Evolutionary conservation across 768 basidiomycete genomes (phyloP), one percentile per base, ranked within the genome.

Genomic region (Leucocoprinus leucothites): DNA sequence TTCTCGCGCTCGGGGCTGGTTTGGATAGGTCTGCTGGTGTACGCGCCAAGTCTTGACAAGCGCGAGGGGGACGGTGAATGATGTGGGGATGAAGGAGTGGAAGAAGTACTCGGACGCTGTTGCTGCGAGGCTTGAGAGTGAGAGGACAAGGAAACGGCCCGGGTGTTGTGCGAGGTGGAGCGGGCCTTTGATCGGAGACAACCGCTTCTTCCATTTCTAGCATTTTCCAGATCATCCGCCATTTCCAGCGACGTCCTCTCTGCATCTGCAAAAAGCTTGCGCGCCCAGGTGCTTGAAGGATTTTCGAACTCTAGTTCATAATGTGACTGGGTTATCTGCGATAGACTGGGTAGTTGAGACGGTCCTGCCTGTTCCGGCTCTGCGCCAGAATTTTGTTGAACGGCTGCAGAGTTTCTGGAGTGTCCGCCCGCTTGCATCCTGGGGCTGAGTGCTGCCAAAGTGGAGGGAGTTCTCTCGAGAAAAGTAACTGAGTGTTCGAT

Each of bases 1-100:
- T 50, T 40, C 47, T 58, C 52, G 34, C 53, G 53, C 43, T 55
- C 53, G n/a, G 53, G 38, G n/a, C 53, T 41, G 13, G 26, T 7
- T n/a, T 16, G 47, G 14, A 28, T 24, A n/a, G 53, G 13, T 14
- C 21, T 13, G 14, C 24, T 55, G 18, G 38, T 48, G 47, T 55
- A 45, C 13, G 34, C 14, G 9, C 42, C 46, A 24, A 18, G 2
- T 13, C 25, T 24, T n/a, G 22, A 9, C 11, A 28, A 48, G 26
- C 18, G 31, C 13, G 28, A 41, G 3, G 43, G 42, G 14, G 28
- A 35, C 5, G 41, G 41, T 21, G 42, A 21, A 4, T 26, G 50
- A 18, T 31, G 18, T 6, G 31, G 13, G 28, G 42, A n/a, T n/a
- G n/a, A n/a, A n/a, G n/a, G 9, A 14, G n/a, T 44, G 31, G 8